Evolutionary conservation across 83 land plant genomes (phyloP), one percentile per base, ranked within the genome.

Genomic region (Picea engelmannii): DNA sequence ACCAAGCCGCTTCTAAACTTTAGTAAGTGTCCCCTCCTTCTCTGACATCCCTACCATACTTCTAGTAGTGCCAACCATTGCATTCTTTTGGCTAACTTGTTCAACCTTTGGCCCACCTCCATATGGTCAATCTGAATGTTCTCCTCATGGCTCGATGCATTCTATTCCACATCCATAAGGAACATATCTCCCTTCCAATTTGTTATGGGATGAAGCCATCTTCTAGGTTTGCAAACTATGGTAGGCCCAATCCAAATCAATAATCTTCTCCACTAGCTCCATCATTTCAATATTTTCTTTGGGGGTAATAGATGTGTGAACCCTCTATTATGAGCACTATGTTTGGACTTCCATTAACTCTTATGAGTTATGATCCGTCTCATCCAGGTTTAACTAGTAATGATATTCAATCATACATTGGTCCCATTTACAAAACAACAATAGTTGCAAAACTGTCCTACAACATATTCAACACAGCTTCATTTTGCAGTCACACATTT

Each of bases 291-390:
- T 0, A 38, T 38, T 38, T 38, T 38, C 40, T 38, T 38, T 38
- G 40, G 40, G 40, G 40, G 5, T 38, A 38, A 38, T 38, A 38
- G 40, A 38, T 38, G 73, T 88, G 90, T 84, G 95, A 90, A 40
- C 86, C 93, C 20, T 85, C 89, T 63, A 25, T 84, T 10, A 75
- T 83, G 80, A 83, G 90, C 55, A 35, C 85, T 17, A 76, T 84
- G 65, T 80, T 88, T 27, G 87, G 85, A 13, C 65, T 12, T 18
- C 59, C 40, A 13, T 7, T 40, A 21, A 79, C 25, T 38, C 40
- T 38, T 63, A 2, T 85, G 73, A 82, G 80, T 31, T 87, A 78
- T 79, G 85, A 78, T 11, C 80, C 88, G 40, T 38, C 40, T 83
- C 80, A 82, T 38, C 27, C 83, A 25, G 88, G 83, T 12, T 64